Evolutionary conservation across 148 eudicot genomes (phyloP).

Genomic region (Arbutus unedo): DNA sequence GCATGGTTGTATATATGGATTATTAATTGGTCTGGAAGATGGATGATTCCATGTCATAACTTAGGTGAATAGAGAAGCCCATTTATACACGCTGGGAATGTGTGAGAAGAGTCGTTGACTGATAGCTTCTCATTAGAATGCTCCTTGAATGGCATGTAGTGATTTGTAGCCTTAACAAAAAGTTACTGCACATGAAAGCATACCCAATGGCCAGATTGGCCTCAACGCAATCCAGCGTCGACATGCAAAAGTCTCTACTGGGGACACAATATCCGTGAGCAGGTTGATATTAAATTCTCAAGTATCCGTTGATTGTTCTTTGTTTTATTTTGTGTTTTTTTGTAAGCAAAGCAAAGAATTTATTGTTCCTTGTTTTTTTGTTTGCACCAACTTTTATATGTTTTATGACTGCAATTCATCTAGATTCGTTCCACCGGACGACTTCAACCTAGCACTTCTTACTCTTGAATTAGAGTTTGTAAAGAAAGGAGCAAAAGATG

Average conservation of each 20-base stretch:
- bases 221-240: constrained; percentile 78
- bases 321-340: not conserved
- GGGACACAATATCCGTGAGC: constrained; percentile 49
- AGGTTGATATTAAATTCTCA: constrained; percentile 37
- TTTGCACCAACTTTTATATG: constrained; percentile 10
- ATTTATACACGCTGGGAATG: not conserved
- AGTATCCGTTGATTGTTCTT: not conserved
- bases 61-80: not conserved
- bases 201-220: constrained; percentile 55
- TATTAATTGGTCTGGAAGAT: not conserved
- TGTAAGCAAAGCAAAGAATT: not conserved
- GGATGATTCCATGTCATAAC: not conserved
- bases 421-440: constrained; percentile 74
- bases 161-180: constrained; percentile 36
- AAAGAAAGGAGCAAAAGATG: constrained; percentile 65
- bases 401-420: not conserved
- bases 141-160: constrained; percentile 10
- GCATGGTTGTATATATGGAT: not conserved
- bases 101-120: not conserved
- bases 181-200: constrained; percentile 50
- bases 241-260: constrained; percentile 56
- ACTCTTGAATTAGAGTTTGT: constrained; percentile 87
- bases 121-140: constrained; percentile 6
- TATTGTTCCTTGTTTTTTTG: not conserved
- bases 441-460: constrained; percentile 71